phyloP scores from a whole-genome alignment of 345 rosid species.

The Hibiscus mutabilis region DNA sequence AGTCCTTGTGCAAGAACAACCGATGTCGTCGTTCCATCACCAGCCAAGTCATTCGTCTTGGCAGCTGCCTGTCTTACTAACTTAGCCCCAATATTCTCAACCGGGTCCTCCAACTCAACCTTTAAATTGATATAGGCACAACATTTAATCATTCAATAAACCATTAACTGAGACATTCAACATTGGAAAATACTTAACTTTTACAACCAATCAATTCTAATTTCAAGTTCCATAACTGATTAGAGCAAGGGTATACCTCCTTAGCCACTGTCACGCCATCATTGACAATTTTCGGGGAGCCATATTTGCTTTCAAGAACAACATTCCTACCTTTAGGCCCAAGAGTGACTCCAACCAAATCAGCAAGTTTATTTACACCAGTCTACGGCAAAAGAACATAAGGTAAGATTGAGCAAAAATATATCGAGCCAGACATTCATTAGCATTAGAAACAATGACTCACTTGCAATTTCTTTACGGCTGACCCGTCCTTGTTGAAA shows the following conservation, averaged over 20 bases:
- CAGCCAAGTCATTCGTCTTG: conserved; percentile 96
- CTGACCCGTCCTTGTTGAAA: conserved; percentile 89
- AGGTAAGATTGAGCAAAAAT: conserved; percentile 1
- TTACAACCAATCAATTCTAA: background rate
- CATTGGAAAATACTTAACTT: background rate
- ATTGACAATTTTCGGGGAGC: conserved; percentile 92
- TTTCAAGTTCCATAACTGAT: background rate
- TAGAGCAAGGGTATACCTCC: conserved; percentile 44
- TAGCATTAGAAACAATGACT: conserved; percentile 12
- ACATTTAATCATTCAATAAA: background rate
- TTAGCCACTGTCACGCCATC: conserved; percentile 97
- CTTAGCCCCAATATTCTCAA: conserved; percentile 96
- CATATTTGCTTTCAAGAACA: conserved; percentile 97
- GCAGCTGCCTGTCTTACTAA: conserved; percentile 96
- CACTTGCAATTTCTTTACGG: conserved; percentile 84
- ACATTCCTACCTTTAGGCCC: conserved; percentile 92
- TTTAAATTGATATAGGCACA: too few species aligned
- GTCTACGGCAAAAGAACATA: conserved; percentile 30
- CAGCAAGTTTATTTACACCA: conserved; percentile 98
- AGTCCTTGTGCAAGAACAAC: conserved; percentile 98
- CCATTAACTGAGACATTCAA: background rate
- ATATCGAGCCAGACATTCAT: background rate
- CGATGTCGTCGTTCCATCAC: conserved; percentile 95
- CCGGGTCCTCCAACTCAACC: conserved; percentile 99
- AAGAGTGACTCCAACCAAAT: conserved; percentile 90